Conservation (phyloP, 768 basidiomycete species). For the Neoboletus subvelutipes region DNA sequence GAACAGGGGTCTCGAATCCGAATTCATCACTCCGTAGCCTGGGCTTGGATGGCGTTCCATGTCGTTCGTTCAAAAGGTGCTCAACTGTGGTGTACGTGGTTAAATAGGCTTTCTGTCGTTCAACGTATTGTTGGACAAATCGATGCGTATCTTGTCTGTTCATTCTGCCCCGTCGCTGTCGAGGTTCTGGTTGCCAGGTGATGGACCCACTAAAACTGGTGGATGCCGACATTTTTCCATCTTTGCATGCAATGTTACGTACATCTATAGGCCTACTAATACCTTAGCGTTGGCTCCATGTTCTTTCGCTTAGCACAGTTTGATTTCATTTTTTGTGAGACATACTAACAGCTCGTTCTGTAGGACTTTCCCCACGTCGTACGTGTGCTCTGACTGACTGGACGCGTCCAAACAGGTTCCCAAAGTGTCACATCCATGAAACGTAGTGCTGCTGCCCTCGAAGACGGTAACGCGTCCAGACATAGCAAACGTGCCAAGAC, state of each 20-base stretch:
- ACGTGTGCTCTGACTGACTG: neutral
- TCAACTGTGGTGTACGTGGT: conserved; percentile 42
- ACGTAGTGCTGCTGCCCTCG: conserved; percentile 17
- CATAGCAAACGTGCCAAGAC: conserved; percentile 27
- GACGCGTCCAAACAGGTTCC: neutral
- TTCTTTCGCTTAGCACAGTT: neutral
- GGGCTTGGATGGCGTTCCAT: conserved; percentile 12
- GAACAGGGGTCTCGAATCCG: conserved; percentile 55
- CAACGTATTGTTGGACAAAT: conserved; percentile 48
- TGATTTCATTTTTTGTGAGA: conserved; percentile 8
- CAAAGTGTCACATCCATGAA: conserved; percentile 14
- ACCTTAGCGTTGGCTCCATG: neutral
- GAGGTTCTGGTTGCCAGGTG: neutral
- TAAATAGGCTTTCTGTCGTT: conserved; percentile 46
- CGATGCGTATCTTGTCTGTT: conserved; percentile 39
- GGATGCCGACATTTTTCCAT: neutral
- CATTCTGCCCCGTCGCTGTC: neutral
- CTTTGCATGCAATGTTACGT: conserved; percentile 4
- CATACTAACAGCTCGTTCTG: neutral
- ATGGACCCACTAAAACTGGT: neutral
- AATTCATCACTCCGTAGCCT: conserved; percentile 21
- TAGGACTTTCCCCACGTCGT: neutral
- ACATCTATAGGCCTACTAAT: neutral
- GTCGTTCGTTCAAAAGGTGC: conserved; percentile 26
- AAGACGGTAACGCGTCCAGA: conserved; percentile 10